Base-by-base conservation (phyloP, 139 green algal genomes). In the Mesotaenium endlicherianum region DNA sequence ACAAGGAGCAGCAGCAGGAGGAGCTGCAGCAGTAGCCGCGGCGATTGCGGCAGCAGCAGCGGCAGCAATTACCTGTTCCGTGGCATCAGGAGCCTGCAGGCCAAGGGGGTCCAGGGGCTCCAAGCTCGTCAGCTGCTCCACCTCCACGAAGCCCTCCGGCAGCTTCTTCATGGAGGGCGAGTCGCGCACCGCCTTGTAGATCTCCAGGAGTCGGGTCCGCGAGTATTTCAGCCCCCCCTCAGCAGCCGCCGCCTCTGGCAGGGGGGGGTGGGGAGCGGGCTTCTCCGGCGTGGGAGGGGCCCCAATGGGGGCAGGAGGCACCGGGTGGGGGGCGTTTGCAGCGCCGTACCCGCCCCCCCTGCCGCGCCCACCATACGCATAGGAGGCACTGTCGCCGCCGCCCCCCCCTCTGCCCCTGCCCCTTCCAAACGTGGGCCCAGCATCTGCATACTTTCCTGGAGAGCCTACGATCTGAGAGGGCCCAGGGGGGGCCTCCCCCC, bases 21-120 rank as follows among this genome's bases (percentile, higher is more conserved):
- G n/a, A 64, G 26, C 53, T 64, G 26, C 20, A n/a, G 53, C 53
- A 64, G 26, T 64, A 64, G 26, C 20, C 53, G 26, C 53, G 26
- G 67, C 20, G 26, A 75, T 75, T 72, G 20, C 30, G 17, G 67
- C 67, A 72, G 17, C 67, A 72, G 67, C 17, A 60, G 26, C 20
- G 20, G 30, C 20, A 75, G 30, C 20, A 20, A n/a, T 77, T 68
- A 85, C 79, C 79, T 85, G 69, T 39, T 85, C 79, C 1, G 86
- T 31, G 39, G 79, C 49, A 34, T 45, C 34, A 41, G 71, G 72
- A 42, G 75, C 26, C 41, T 84, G 31, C n/a, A 85, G 43, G 16
- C 69, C 79, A 14, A 86, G n/a, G 26, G 79, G 79, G 30, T 85
- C 70, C 69, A 85, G 34, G 34, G 79, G 79, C 70, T 85, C 79